A percentile compares a stretch with the other conserved stretches of the same genome.
Evolutionary conservation across 192 early-diverging fungal species (phyloP).

Genomic region (Spizellomyces punctatus): DNA sequence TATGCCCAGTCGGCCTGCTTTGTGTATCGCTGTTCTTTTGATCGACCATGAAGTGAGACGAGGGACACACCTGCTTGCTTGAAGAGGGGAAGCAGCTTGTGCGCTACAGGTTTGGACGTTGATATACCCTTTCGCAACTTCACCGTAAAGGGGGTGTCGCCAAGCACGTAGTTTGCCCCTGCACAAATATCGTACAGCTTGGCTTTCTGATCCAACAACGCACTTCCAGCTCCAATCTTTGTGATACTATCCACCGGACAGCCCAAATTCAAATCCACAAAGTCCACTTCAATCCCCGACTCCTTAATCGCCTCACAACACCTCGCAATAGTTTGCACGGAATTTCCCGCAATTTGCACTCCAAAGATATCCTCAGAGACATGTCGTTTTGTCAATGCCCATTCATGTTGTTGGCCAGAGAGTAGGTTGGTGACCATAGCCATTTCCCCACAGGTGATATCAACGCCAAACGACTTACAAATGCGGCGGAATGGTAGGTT

Average conservation of each 20-base stretch:
- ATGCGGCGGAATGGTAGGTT: constrained; percentile 96
- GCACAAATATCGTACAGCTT: constrained; percentile 76
- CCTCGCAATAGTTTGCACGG: constrained; percentile 57
- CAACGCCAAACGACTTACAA: constrained; percentile 91
- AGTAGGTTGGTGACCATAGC: constrained; percentile 52
- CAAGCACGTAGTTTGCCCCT: constrained; percentile 68
- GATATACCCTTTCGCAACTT: constrained; percentile 85
- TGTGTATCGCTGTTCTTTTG: constrained; percentile 90
- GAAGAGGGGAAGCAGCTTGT: constrained; percentile 73
- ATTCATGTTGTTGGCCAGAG: constrained; percentile 57
- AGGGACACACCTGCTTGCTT: constrained; percentile 62
- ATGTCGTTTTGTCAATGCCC: constrained; percentile 85
- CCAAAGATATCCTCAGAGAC: constrained; percentile 90
- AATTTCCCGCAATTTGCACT: constrained; percentile 80
- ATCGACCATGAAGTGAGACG: constrained; percentile 87
- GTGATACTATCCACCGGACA: constrained; percentile 92
- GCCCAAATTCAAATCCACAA: constrained; percentile 94
- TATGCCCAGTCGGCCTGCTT: constrained; percentile 92
- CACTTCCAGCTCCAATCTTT: constrained; percentile 79
- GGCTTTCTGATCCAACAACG: constrained; percentile 68
- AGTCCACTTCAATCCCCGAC: constrained; percentile 75
- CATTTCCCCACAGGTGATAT: constrained; percentile 98
- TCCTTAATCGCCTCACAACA: constrained; percentile 68
- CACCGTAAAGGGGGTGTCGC: constrained; percentile 81
- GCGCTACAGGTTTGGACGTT: constrained; percentile 63